Conservation (phyloP, 441 rosid species). For the Biscutella auriculata region DNA sequence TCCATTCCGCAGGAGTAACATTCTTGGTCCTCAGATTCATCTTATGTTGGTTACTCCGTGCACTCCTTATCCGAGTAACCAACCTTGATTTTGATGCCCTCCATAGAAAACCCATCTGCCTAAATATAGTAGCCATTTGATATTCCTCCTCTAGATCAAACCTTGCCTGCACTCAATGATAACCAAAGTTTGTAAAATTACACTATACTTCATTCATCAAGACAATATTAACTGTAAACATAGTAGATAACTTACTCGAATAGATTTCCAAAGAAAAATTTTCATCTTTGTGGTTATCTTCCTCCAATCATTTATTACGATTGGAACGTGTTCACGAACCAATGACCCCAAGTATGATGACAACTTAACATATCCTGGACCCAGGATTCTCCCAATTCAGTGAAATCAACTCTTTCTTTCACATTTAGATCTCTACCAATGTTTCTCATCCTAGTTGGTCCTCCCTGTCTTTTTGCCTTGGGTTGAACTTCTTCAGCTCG, state of each 20-base stretch:
- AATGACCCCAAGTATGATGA: not conserved
- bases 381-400: not conserved
- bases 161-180: not conserved
- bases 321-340: not conserved
- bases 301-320: not conserved
- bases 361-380: not conserved
- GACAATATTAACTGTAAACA: no score
- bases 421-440: not conserved
- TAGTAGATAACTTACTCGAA: no score
- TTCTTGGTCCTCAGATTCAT: no score
- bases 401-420: not conserved
- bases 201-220: no score
- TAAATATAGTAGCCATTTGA: not conserved
- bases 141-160: not conserved
- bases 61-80: no score
- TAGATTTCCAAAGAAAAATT: not conserved
- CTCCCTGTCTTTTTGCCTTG: not conserved
- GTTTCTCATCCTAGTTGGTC: not conserved
- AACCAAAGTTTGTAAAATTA: no score
- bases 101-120: not conserved
- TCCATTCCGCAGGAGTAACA: no score
- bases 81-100: no score
- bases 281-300: not conserved
- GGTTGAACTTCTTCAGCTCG: no score
- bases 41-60: no score